A percentile compares a stretch with the other conserved stretches of the same genome.
These are phyloP conservation scores for Xylaria polymorpha DNA, from an alignment of 2,329 filamentous ascomycete species.

Conservation along the genomic window DNA sequence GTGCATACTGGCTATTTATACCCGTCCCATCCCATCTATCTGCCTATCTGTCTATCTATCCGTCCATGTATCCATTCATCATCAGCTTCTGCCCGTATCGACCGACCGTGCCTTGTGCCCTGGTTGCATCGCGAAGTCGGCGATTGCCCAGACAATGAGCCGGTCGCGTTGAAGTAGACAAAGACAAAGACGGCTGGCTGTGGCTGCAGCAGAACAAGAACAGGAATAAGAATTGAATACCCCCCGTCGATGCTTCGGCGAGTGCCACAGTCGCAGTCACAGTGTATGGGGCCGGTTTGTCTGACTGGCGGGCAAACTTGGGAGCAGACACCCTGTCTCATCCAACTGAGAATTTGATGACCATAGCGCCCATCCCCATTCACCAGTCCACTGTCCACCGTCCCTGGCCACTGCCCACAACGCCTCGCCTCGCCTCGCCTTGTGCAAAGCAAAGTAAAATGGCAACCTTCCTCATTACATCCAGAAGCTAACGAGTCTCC, in stretches of 20 bases:
- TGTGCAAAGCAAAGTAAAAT: not conserved
- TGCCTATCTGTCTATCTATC: not conserved
- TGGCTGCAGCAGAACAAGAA: slow-evolving; percentile 16
- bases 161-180: not conserved
- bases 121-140: slow-evolving; percentile 15
- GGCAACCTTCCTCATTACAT: slow-evolving; percentile 4
- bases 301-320: slow-evolving; percentile 26
- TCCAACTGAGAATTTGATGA: slow-evolving; percentile 31
- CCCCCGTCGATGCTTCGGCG: slow-evolving; percentile 24
- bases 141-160: slow-evolving; percentile 9
- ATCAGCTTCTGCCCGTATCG: not conserved
- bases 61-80: not conserved
- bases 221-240: slow-evolving; percentile 19
- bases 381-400: slow-evolving; percentile 2
- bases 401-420: not conserved
- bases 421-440: not conserved
- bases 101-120: slow-evolving; percentile 10
- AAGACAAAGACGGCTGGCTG: slow-evolving; percentile 26
- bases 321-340: slow-evolving; percentile 36
- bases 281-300: slow-evolving; percentile 37
- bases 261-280: slow-evolving; percentile 33
- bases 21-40: not conserved
- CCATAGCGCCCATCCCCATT: slow-evolving; percentile 29
- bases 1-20: slow-evolving; percentile 6
- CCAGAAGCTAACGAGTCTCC: slow-evolving; percentile 30